Conservation (phyloP, 73 alveolate species). For the Paramecium caudatum region DNA sequence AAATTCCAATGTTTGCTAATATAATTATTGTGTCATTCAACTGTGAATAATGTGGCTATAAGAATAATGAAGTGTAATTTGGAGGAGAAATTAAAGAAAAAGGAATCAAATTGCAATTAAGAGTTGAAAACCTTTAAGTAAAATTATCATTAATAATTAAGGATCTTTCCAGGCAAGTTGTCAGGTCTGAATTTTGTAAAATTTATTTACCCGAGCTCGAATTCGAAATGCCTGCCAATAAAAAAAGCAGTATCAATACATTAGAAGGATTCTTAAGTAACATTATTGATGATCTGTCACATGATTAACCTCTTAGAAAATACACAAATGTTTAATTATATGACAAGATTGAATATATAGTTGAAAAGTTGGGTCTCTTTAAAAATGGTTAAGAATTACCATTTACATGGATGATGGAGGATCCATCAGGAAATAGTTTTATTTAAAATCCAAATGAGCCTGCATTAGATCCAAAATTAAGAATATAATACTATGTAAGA, state of each 20-base stretch:
- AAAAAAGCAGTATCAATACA: slow-evolving; percentile 96
- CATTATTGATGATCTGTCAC: slow-evolving; percentile 88
- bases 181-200: slow-evolving; percentile 89
- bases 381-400: slow-evolving; percentile 93
- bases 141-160: neutral
- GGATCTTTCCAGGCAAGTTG: slow-evolving; percentile 90
- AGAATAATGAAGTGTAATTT: slow-evolving; percentile 94
- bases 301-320: slow-evolving; percentile 90
- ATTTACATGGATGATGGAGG: slow-evolving; percentile 92
- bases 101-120: slow-evolving; percentile 86
- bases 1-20: slow-evolving; percentile 97
- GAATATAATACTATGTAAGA: slow-evolving; percentile 81
- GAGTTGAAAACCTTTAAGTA: slow-evolving; percentile 80
- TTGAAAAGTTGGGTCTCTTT: slow-evolving; percentile 82
- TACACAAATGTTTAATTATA: slow-evolving; percentile 88
- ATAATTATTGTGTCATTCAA: slow-evolving; percentile 93
- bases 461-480: slow-evolving; percentile 87
- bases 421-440: slow-evolving; percentile 97
- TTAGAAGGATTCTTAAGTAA: slow-evolving; percentile 93
- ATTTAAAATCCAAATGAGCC: slow-evolving; percentile 97
- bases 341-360: slow-evolving; percentile 88
- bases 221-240: slow-evolving; percentile 94
- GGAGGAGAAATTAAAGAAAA: slow-evolving; percentile 95
- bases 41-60: slow-evolving; percentile 97
- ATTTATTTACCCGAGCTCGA: slow-evolving; percentile 93